phyloP scores from a whole-genome alignment of 2,329 filamentous ascomycete species.

The Alternaria sp. region DNA sequence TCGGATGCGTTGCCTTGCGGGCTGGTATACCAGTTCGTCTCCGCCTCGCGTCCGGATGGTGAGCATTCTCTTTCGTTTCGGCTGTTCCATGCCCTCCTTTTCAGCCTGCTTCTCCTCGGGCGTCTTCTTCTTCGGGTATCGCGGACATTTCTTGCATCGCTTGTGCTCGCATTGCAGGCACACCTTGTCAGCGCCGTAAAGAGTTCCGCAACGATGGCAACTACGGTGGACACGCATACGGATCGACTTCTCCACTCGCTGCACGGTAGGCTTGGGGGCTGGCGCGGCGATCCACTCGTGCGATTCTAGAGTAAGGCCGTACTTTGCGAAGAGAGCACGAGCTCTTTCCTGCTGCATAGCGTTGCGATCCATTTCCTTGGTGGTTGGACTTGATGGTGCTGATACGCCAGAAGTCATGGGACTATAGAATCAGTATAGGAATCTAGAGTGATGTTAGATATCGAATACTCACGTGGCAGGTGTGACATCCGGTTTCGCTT shows the following conservation, averaged over 20 bases:
- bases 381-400: constrained; percentile 18
- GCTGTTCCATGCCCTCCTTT: constrained; percentile 55
- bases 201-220: constrained; percentile 81
- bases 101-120: constrained; percentile 48
- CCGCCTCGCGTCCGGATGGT: constrained; percentile 71
- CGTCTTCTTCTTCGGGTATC: constrained; percentile 72
- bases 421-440: constrained; percentile 10
- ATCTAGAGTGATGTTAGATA: not conserved
- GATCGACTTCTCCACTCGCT: constrained; percentile 76
- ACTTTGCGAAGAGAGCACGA: constrained; percentile 53
- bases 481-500: constrained; percentile 9
- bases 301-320: constrained; percentile 53
- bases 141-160: constrained; percentile 81
- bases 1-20: constrained; percentile 75
- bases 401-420: constrained; percentile 7
- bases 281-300: constrained; percentile 47
- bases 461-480: constrained; percentile 12
- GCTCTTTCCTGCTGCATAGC: constrained; percentile 51
- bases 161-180: constrained; percentile 81
- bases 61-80: constrained; percentile 59
- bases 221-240: constrained; percentile 79
- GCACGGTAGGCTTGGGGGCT: constrained; percentile 40
- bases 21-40: constrained; percentile 75
- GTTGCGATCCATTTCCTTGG: constrained; percentile 39
- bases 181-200: constrained; percentile 75